phyloP scores from a whole-genome alignment of 2,329 filamentous ascomycete genomes.

The Penicillium sp. region DNA sequence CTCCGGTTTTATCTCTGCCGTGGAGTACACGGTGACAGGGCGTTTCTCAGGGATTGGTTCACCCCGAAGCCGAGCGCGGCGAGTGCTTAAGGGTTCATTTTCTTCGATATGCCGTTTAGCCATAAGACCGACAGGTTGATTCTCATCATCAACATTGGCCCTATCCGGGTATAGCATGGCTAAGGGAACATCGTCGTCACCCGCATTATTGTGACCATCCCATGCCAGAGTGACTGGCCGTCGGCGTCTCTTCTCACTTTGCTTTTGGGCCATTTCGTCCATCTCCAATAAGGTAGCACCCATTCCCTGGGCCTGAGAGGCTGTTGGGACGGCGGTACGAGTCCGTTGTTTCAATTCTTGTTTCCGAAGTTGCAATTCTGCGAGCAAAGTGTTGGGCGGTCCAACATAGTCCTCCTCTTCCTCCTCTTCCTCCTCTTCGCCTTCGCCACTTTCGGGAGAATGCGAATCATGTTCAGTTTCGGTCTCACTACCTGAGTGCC shows the following conservation, averaged over 20 bases:
- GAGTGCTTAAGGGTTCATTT: conserved; percentile 81
- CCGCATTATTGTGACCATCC: conserved; percentile 66
- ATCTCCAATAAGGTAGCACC: conserved; percentile 78
- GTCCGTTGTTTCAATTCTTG: conserved; percentile 82
- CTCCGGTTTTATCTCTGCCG: conserved; percentile 23
- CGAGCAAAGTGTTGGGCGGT: conserved; percentile 85
- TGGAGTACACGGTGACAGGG: conserved; percentile 39
- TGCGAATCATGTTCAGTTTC: conserved; percentile 16
- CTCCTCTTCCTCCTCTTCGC: conserved; percentile 51
- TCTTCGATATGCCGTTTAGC: conserved; percentile 84
- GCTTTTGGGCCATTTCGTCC: conserved; percentile 85
- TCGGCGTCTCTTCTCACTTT: conserved; percentile 70
- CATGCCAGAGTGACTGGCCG: conserved; percentile 86
- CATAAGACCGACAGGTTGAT: conserved; percentile 51
- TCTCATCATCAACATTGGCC: conserved; percentile 34
- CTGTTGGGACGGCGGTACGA: conserved; percentile 67
- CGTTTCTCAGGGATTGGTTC: conserved; percentile 46
- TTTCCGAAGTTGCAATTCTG: conserved; percentile 89
- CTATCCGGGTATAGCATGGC: conserved; percentile 72
- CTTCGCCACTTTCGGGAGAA: conserved; percentile 26
- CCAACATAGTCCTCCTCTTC: conserved; percentile 61
- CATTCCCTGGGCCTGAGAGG: conserved; percentile 60
- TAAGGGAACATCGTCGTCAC: conserved; percentile 85
- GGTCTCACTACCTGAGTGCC: not conserved
- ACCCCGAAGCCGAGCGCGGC: conserved; percentile 75